Conservation (phyloP, 2,329 filamentous ascomycete species). For the Phialemoniopsis sp. region DNA sequence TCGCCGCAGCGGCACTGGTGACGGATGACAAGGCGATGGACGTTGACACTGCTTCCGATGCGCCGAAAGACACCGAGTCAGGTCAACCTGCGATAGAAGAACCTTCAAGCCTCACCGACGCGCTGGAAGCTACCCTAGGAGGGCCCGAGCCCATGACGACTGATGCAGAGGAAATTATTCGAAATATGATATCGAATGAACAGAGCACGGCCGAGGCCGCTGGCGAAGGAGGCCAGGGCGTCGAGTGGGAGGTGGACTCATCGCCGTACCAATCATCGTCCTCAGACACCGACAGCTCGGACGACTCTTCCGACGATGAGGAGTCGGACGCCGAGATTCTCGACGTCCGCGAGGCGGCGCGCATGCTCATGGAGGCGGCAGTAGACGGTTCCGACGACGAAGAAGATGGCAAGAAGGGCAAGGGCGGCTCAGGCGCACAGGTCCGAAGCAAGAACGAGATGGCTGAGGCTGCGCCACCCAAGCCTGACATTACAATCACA, state of each 20-base stretch:
- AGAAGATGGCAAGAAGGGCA: constrained; percentile 18
- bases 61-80: too few relatives aligned
- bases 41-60: constrained; percentile 1
- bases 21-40: constrained; percentile 5
- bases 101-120: constrained; percentile 30
- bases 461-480: constrained; percentile 58
- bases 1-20: too few relatives aligned
- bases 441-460: constrained; percentile 82
- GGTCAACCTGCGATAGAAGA: too few relatives aligned
- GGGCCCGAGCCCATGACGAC: constrained; percentile 21
- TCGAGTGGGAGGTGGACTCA: constrained; percentile 80
- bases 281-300: constrained; percentile 49
- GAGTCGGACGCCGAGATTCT: constrained; percentile 65
- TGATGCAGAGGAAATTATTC: constrained; percentile 1
- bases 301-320: constrained; percentile 54
- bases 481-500: constrained; percentile 75
- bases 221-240: constrained; percentile 1
- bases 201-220: neutral
- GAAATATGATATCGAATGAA: neutral
- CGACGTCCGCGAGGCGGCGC: constrained; percentile 76
- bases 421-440: constrained; percentile 18
- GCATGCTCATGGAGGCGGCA: constrained; percentile 80
- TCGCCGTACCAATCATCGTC: constrained; percentile 69
- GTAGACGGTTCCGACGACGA: constrained; percentile 52
- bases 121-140: constrained; percentile 38